Evolutionary conservation across 805 yeast species (phyloP).

Genomic region (Hanseniaspora thailandica): DNA sequence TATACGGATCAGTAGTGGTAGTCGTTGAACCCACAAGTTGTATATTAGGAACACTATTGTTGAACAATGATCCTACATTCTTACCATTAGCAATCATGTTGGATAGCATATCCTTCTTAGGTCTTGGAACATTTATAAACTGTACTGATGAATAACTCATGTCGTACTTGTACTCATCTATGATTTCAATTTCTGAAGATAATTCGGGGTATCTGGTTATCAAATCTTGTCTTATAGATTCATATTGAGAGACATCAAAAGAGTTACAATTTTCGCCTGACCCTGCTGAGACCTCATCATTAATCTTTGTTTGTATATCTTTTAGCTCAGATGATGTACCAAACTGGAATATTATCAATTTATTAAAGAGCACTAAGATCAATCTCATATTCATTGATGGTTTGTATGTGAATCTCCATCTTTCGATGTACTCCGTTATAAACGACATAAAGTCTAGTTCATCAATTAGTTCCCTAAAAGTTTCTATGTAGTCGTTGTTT

Average conservation of each 20-base stretch:
- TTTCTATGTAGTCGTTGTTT: constrained; percentile 1
- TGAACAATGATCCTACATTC: constrained; percentile 2
- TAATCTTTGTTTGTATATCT: constrained; percentile 32
- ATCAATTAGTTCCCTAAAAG: constrained; percentile 19
- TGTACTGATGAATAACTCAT: constrained; percentile 47
- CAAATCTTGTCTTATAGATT: constrained; percentile 64
- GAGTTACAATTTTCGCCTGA: constrained; percentile 21
- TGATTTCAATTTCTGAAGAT: constrained; percentile 30
- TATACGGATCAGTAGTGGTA: constrained; percentile 61
- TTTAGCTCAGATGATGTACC: constrained; percentile 36
- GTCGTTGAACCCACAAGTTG: constrained; percentile 69
- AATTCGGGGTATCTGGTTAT: constrained; percentile 64
- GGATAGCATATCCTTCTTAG: constrained; percentile 29
- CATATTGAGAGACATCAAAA: constrained; percentile 53
- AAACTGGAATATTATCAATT: constrained; percentile 45
- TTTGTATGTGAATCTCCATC: constrained; percentile 51
- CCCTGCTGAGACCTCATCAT: constrained; percentile 32
- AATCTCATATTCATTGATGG: constrained; percentile 42
- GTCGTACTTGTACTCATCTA: constrained; percentile 36
- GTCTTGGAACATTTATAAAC: constrained; percentile 46
- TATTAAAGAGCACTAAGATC: constrained; percentile 42
- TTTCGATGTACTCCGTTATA: constrained; percentile 43
- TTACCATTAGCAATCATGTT: constrained; percentile 18
- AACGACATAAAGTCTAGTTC: constrained; percentile 33
- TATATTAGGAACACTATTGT: constrained; percentile 32